Percentiles rank a stretch among this genome's conserved stretches.
phyloP scores from a whole-genome alignment of 768 basidiomycete species.

The Lentinula sp. region DNA sequence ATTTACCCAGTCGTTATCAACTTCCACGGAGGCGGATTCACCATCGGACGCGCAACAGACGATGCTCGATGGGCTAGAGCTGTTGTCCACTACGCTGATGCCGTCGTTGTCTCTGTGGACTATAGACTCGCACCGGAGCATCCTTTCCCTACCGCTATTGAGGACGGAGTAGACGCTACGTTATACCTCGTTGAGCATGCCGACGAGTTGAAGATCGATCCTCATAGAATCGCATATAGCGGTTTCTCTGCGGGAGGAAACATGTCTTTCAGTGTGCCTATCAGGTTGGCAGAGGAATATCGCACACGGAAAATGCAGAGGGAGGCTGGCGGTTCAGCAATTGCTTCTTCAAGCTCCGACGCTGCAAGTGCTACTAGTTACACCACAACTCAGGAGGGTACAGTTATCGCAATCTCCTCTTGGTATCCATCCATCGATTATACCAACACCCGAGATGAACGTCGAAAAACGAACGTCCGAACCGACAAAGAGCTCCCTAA shows the following conservation, averaged over 20 bases:
- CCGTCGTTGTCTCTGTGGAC: constrained; percentile 23
- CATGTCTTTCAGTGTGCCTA: constrained; percentile 6
- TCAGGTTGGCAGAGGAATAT: constrained; percentile 5
- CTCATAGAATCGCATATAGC: constrained; percentile 5
- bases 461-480: constrained; percentile 5
- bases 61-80: constrained; percentile 6
- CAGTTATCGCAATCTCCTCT: background rate
- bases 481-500: constrained; percentile 6
- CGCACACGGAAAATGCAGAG: background rate
- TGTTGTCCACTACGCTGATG: constrained; percentile 2
- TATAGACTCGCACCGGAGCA: constrained; percentile 27
- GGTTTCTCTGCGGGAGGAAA: constrained; percentile 6
- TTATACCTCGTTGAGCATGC: constrained; percentile 5
- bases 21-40: constrained; percentile 6
- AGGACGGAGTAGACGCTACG: constrained; percentile 19
- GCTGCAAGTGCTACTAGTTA: background rate
- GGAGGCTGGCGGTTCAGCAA: background rate
- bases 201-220: constrained; percentile 4
- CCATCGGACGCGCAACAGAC: constrained; percentile 6
- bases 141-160: constrained; percentile 26
- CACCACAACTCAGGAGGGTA: background rate
- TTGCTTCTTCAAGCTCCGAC: background rate
- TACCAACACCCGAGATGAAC: constrained; percentile 1
- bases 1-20: constrained; percentile 2
- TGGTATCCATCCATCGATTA: constrained; percentile 7